Percentiles rank a stretch among this genome's conserved stretches.
These are phyloP conservation scores for Aspergillus ustus DNA, from an alignment of 2,329 filamentous ascomycete species.

Conservation along the genomic window DNA sequence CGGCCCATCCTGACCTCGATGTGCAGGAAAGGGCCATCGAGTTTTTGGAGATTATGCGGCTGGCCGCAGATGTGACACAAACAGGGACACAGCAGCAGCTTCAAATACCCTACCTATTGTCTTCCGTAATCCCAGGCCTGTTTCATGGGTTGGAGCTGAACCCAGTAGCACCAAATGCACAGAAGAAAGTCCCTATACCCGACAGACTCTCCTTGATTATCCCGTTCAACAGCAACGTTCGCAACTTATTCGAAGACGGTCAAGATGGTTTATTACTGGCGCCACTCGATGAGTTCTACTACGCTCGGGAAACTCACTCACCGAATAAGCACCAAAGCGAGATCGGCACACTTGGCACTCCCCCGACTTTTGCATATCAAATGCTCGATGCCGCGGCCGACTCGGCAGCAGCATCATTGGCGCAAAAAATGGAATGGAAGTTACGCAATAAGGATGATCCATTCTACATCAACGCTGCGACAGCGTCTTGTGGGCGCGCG, in stretches of 20 bases:
- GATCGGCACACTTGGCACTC: slow-evolving; percentile 24
- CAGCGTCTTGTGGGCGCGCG: slow-evolving; percentile 53
- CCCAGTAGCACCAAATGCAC: slow-evolving; percentile 81
- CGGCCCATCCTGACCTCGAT: slow-evolving; percentile 83
- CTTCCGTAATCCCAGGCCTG: slow-evolving; percentile 85
- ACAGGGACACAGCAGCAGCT: slow-evolving; percentile 31
- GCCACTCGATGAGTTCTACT: slow-evolving; percentile 45
- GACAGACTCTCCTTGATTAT: slow-evolving; percentile 76
- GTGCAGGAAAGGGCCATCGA: slow-evolving; percentile 95
- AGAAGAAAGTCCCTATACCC: slow-evolving; percentile 83
- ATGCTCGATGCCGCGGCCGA: slow-evolving; percentile 53
- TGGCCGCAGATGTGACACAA: slow-evolving; percentile 75
- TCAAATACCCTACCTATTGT: slow-evolving; percentile 76
- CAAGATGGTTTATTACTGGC: slow-evolving; percentile 54
- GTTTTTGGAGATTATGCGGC: slow-evolving; percentile 84
- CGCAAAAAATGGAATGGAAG: slow-evolving; percentile 73
- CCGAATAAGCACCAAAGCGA: slow-evolving; percentile 29
- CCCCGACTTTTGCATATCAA: slow-evolving; percentile 44
- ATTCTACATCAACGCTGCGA: slow-evolving; percentile 77
- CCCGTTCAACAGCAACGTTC: slow-evolving; percentile 78
- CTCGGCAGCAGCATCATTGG: slow-evolving; percentile 74
- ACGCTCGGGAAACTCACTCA: slow-evolving; percentile 34
- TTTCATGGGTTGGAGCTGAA: slow-evolving; percentile 89
- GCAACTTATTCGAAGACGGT: slow-evolving; percentile 64
- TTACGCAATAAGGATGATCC: slow-evolving; percentile 91